phyloP scores from a whole-genome alignment of 495 filamentous ascomycete genomes.

The Aspergillus ostianus region DNA sequence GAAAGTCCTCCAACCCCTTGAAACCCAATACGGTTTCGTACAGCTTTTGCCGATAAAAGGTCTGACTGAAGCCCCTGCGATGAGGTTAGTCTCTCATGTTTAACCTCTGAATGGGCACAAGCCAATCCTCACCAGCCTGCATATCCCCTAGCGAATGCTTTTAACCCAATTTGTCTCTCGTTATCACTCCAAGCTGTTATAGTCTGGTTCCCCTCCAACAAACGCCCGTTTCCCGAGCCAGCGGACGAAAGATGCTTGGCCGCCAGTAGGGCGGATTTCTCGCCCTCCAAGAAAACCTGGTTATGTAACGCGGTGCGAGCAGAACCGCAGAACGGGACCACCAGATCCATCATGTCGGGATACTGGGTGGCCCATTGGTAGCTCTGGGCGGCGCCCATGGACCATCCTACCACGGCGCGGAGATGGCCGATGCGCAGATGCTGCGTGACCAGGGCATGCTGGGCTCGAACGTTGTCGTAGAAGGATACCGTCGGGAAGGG shows the following conservation, averaged over 20 bases:
- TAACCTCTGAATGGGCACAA: neutral
- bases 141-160: constrained; percentile 69
- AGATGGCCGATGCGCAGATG: constrained; percentile 61
- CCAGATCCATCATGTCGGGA: constrained; percentile 66
- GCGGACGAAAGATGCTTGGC: constrained; percentile 55
- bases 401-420: constrained; percentile 65
- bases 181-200: constrained; percentile 53
- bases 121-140: constrained; percentile 58
- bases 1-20: constrained; percentile 64
- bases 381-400: constrained; percentile 67
- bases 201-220: constrained; percentile 31
- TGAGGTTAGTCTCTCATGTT: neutral
- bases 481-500: constrained; percentile 62
- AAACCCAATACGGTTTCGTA: constrained; percentile 60
- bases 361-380: constrained; percentile 73
- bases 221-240: constrained; percentile 41
- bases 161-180: constrained; percentile 61
- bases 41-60: constrained; percentile 67
- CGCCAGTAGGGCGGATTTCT: constrained; percentile 64
- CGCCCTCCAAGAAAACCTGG: constrained; percentile 69
- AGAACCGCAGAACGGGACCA: constrained; percentile 65
- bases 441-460: constrained; percentile 63
- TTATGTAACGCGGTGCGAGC: constrained; percentile 70
- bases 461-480: constrained; percentile 69
- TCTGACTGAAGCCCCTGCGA: constrained; percentile 62